These are phyloP conservation scores for Aspergillus fischeri DNA, from an alignment of 2,329 filamentous ascomycete genomes.

Conservation along the genomic window DNA sequence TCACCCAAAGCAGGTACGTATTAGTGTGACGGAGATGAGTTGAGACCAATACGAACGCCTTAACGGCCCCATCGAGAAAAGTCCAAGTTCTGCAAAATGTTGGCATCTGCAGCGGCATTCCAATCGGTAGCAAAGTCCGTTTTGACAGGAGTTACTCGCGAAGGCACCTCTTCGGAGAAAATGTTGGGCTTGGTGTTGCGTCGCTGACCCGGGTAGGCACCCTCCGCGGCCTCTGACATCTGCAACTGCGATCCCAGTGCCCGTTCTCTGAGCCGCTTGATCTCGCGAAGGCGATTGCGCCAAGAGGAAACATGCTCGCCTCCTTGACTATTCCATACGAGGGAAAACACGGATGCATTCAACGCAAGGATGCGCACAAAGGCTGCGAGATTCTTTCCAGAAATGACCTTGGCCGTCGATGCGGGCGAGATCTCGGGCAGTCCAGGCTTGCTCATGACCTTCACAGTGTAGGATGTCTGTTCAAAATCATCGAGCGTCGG, in stretches of 20 bases:
- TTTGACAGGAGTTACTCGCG: conserved; percentile 28
- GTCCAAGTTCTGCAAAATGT: conserved; percentile 38
- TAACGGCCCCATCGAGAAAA: conserved; percentile 42
- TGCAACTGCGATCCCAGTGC: conserved; percentile 29
- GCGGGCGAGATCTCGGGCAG: conserved; percentile 92
- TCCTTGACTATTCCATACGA: conserved; percentile 73
- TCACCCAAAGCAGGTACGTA: neutral
- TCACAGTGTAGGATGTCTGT: conserved; percentile 74
- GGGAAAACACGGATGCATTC: conserved; percentile 88
- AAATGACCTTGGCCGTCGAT: conserved; percentile 83
- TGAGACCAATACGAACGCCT: neutral
- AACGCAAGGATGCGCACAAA: conserved; percentile 87
- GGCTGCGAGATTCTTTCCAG: conserved; percentile 71
- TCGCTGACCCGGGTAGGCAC: conserved; percentile 30
- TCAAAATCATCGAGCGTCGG: conserved; percentile 25
- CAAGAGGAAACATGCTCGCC: conserved; percentile 85
- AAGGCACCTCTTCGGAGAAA: conserved; percentile 32
- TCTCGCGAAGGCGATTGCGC: conserved; percentile 80
- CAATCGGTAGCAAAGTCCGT: conserved; percentile 35
- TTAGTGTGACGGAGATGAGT: neutral
- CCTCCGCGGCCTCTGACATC: conserved; percentile 25
- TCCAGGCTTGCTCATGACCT: conserved; percentile 79
- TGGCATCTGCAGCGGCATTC: conserved; percentile 34
- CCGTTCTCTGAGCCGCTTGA: conserved; percentile 71
- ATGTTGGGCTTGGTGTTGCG: conserved; percentile 38